phyloP scores from a whole-genome alignment of 345 rosid species.

The Eucalyptus cladocalyx region DNA sequence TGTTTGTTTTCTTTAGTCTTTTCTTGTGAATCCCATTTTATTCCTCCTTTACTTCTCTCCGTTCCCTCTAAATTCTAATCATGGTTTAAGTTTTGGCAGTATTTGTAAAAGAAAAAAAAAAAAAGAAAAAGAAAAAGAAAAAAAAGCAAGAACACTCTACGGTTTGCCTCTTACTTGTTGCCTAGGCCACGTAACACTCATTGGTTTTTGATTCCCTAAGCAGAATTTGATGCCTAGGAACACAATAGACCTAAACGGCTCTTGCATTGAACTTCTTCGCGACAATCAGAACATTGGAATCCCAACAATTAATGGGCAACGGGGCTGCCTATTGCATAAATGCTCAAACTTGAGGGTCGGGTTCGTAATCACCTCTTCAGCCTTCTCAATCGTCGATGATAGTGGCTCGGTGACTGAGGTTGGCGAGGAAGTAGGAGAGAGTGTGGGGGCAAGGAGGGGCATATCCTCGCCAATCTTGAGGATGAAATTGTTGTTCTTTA shows the following conservation, averaged over 20 bases:
- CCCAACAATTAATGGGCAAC: constrained; percentile 59
- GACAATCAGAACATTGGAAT: constrained; percentile 48
- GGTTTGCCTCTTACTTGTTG: background rate
- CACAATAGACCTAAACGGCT: constrained; percentile 47
- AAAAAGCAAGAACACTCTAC: background rate
- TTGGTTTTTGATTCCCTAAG: constrained; percentile 41
- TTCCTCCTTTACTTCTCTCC: background rate
- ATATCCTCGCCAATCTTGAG: constrained; percentile 70
- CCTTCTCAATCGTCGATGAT: constrained; percentile 12
- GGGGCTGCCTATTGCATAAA: background rate
- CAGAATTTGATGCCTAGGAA: constrained; percentile 56
- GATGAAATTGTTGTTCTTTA: constrained; percentile 49
- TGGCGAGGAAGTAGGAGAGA: constrained; percentile 3
- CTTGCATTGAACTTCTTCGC: constrained; percentile 61
- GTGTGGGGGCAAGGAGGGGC: background rate
- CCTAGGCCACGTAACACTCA: background rate
- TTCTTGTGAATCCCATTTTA: background rate
- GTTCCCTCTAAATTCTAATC: background rate
- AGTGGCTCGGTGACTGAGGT: constrained; percentile 7
- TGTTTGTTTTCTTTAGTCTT: background rate
- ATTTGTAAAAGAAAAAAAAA: background rate
- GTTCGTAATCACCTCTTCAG: constrained; percentile 17
- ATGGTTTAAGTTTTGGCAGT: background rate
- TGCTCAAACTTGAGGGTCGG: background rate
- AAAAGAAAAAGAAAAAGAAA: rapidly evolving